Conservation (phyloP, 2,329 filamentous ascomycete genomes). For the Pseudogymnoascus sp. region DNA sequence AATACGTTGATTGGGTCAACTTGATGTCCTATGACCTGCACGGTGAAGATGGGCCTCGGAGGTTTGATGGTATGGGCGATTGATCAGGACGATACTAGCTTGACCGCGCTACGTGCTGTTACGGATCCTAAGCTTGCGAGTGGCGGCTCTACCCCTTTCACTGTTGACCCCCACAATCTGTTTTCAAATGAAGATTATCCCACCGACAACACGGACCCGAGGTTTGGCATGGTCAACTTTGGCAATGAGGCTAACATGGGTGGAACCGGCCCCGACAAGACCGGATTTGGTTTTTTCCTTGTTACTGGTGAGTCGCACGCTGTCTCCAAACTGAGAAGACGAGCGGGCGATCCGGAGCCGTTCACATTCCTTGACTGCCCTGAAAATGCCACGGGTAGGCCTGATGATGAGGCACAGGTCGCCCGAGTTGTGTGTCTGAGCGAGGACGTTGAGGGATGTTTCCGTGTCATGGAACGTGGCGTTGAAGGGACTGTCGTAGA, state of each 20-base stretch:
- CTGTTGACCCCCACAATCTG: background rate
- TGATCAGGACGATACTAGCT: constrained; percentile 11
- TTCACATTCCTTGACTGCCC: background rate
- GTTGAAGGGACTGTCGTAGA: background rate
- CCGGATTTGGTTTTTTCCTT: background rate
- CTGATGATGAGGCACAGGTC: background rate
- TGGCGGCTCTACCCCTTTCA: background rate
- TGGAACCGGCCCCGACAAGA: background rate
- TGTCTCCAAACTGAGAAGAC: background rate
- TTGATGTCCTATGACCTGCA: constrained; percentile 31
- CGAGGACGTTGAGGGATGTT: background rate
- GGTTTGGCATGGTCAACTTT: background rate
- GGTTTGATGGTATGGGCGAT: constrained; percentile 27
- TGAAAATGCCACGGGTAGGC: background rate
- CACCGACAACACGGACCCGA: background rate
- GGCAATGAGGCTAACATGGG: background rate
- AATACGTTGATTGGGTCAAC: constrained; percentile 28
- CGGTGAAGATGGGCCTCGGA: constrained; percentile 27
- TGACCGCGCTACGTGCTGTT: background rate
- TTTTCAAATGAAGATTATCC: background rate
- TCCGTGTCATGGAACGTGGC: background rate
- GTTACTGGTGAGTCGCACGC: background rate
- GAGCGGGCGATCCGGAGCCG: background rate
- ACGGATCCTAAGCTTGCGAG: background rate
- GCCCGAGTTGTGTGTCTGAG: background rate